Evolutionary conservation across 352 stramenopile species (phyloP).

Genomic region (Thalassiosira sp.): DNA sequence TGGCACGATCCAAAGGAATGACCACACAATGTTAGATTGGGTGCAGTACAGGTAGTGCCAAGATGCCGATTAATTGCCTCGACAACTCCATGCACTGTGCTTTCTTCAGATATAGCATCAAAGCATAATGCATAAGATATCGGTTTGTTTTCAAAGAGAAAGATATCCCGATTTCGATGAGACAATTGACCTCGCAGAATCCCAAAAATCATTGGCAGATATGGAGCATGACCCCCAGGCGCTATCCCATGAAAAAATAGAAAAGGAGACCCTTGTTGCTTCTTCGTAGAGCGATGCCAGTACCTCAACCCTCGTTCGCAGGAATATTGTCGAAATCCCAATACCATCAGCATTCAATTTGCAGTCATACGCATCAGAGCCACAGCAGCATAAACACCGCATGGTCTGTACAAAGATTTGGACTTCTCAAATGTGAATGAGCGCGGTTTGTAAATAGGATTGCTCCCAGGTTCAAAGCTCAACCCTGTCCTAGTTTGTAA

Average conservation of each 20-base stretch:
- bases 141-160: conserved; percentile 77
- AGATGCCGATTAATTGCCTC: conserved; percentile 57
- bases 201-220: conserved; percentile 73
- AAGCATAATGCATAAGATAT: conserved; percentile 64
- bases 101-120: conserved; percentile 68
- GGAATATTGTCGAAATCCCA: conserved; percentile 68
- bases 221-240: conserved; percentile 66
- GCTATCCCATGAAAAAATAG: conserved; percentile 86
- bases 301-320: conserved; percentile 50
- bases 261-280: conserved; percentile 43
- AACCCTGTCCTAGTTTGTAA: conserved; percentile 48
- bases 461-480: conserved; percentile 49
- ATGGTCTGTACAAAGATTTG: conserved; percentile 63
- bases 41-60: neutral
- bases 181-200: conserved; percentile 22
- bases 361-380: conserved; percentile 40
- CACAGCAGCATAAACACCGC: conserved; percentile 60
- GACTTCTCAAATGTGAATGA: conserved; percentile 70
- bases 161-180: conserved; percentile 53
- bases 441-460: conserved; percentile 35
- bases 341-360: conserved; percentile 31
- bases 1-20: conserved; percentile 83
- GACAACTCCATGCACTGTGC: conserved; percentile 72
- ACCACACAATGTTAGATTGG: conserved; percentile 61
- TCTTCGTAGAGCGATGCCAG: conserved; percentile 57